phyloP scores from a whole-genome alignment of 129 eudicot genomes.

The Oenanthe sinensis region DNA sequence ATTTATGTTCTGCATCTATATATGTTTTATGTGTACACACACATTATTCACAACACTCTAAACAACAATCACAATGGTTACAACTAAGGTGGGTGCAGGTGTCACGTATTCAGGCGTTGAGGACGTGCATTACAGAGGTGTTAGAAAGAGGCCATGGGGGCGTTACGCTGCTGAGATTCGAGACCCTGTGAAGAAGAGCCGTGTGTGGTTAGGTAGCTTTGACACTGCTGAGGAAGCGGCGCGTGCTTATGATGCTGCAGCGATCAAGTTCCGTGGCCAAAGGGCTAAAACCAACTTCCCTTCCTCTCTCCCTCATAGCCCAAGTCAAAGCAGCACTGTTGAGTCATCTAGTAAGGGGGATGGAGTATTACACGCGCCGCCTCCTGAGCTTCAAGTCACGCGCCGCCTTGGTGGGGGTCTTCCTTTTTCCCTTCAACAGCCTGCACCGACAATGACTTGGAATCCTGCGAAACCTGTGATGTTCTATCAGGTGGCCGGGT shows the following conservation, averaged over 20 bases:
- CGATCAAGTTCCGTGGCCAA: not conserved
- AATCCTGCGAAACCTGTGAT: not conserved
- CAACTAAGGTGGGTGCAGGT: not conserved
- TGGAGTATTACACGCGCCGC: not conserved
- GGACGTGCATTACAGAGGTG: not conserved
- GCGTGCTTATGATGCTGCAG: constrained; percentile 6
- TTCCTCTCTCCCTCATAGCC: not conserved
- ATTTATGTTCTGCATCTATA: too few species aligned
- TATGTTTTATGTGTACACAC: not conserved
- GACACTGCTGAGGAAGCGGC: constrained; percentile 6
- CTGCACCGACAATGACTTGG: not conserved
- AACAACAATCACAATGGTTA: not conserved
- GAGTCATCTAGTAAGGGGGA: not conserved
- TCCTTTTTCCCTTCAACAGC: not conserved
- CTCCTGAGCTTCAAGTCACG: not conserved
- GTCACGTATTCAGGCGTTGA: not conserved
- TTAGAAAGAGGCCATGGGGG: constrained; percentile 12
- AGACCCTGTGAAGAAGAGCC: constrained; percentile 2
- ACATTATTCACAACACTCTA: not conserved
- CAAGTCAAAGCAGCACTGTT: not conserved
- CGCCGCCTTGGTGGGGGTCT: not conserved
- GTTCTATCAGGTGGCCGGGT: not conserved
- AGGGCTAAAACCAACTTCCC: constrained; percentile 10
- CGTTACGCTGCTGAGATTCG: constrained; percentile 9
- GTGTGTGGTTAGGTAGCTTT: constrained; percentile 6